Base-by-base conservation (phyloP, 768 basidiomycete genomes). In the Amanita subjunquillea region DNA sequence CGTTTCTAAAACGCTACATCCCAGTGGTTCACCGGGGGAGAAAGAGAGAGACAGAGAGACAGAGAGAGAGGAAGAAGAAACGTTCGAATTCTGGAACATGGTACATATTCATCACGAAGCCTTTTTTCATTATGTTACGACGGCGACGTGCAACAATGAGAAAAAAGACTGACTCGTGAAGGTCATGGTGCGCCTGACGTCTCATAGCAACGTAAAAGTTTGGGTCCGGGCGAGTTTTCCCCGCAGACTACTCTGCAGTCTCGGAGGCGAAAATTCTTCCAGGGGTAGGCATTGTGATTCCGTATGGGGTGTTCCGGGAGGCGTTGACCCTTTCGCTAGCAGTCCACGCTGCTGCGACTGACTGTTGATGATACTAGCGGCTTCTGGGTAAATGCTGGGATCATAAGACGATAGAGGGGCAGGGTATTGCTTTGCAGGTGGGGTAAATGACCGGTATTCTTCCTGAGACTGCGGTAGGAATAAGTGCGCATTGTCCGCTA, bases 301-400 rank as follows among this genome's bases (percentile, higher is more conserved):
- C 23, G 13, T 13, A 13, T 2, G 10, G n/a, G 48, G 25, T 12
- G 39, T 39, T 13, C 37, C 39, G 9, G 48, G 48, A 12, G 37
- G 39, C 6, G 39, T 50, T 29, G 38, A 22, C 5, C 15, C 37
- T 5, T 50, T 22, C 25, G 29, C 25, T 20, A 53, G 55, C 49
- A 58, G 59, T 20, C 56, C 56, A 32, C 60, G 58, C 2, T 51
- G 46, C 38, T 59, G 59, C 6, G 54, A 58, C 39, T 62, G 62
- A 2, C 59, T 56, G 42, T 59, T 57, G 27, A 69, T 70, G 4
- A 65, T 59, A 12, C 54, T 56, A 27, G 64, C 65, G 0, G 69
- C 69, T 25, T 72, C 66, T 0, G 70, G 70, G 63, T 71, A 71
- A 6, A 69, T 12, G 12, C 57, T 44, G 0, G 69, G 70, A 36